These are phyloP conservation scores for Mucor velutinosus DNA, from an alignment of 371 early-diverging fungal species.

Conservation along the genomic window DNA sequence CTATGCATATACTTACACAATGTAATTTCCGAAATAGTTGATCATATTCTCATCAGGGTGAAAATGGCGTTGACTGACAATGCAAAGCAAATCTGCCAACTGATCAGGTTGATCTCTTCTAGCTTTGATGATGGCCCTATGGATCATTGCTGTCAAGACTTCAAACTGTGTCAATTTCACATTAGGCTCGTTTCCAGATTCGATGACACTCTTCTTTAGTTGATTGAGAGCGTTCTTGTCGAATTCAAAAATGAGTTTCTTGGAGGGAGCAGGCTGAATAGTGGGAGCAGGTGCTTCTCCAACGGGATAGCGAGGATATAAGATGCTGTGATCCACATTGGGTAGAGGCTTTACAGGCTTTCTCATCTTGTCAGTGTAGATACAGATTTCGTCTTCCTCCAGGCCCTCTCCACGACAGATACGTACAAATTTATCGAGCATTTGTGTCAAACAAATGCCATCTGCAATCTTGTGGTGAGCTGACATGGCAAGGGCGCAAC, in stretches of 20 bases:
- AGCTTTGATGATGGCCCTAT: constrained; percentile 12
- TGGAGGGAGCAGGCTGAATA: constrained; percentile 9
- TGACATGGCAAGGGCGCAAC: constrained; percentile 1
- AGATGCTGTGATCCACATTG: constrained; percentile 4
- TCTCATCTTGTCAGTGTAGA: constrained; percentile 12
- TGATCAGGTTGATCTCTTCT: background rate
- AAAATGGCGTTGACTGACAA: constrained; percentile 7
- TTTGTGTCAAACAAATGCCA: background rate
- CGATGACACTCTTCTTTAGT: background rate
- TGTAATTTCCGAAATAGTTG: constrained; percentile 20
- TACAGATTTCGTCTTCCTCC: background rate
- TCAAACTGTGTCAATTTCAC: constrained; percentile 8
- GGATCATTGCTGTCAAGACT: constrained; percentile 9
- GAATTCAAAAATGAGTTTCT: constrained; percentile 10
- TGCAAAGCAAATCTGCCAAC: constrained; percentile 13
- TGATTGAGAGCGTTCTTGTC: background rate
- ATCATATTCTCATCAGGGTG: constrained; percentile 19
- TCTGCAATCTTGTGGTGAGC: constrained; percentile 22
- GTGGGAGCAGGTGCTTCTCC: constrained; percentile 2
- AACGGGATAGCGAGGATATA: constrained; percentile 7
- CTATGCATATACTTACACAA: constrained; percentile 9
- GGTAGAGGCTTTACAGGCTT: background rate
- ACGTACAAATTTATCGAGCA: background rate
- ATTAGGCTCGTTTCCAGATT: background rate
- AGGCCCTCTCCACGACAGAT: constrained; percentile 4